Evolutionary conservation across 2,329 filamentous ascomycete genomes (phyloP), one percentile per base, ranked within the genome.

Genomic region (Stemphylium beticola): DNA sequence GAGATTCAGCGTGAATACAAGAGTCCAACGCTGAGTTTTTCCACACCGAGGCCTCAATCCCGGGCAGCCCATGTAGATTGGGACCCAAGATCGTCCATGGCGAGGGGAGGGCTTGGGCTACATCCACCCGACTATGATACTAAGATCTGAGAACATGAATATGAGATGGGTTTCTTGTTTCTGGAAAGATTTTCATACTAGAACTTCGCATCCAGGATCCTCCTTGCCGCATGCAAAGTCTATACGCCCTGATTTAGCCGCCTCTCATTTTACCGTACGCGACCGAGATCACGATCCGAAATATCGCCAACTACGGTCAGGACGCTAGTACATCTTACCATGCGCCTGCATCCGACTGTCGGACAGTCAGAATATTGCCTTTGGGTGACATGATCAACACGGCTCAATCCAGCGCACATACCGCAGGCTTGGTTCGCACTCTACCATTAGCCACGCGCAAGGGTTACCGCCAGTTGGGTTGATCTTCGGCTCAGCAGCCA

Each of bases 1-100:
- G 70, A 76, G 20, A 53, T 65, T 7, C 70, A 78, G 43, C 68
- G 76, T 46, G 62, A 72, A 18, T 79, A 79, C 56, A 65, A 62
- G 15, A 73, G 72, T 18, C 76, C 76, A 3, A 71, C 49, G 0
- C 61, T 73, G 18, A 79, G 76, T 53, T 79, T 79, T 59, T 78
- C 77, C 3, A 67, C 71, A n/a, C 77, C 77, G 17, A 66, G 75
- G 48, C 64, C 74, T 6, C 75, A 74, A 15, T 75, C 69, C 11
- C 65, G 67, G 33, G 48, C 56, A 38, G 53, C 66, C 26, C 62
- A 61, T 12, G 64, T 71, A 11, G 73, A 74, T 15, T 76, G 73
- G 68, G 74, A 76, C 55, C 73, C 74, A 32, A 63, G 67, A 29
- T 65, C 67, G 44, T 71, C 71, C 39, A 67, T 72, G 57, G 75